These are phyloP conservation scores for Syzygium oleosum DNA, from an alignment of 345 rosid species.

Conservation along the genomic window DNA sequence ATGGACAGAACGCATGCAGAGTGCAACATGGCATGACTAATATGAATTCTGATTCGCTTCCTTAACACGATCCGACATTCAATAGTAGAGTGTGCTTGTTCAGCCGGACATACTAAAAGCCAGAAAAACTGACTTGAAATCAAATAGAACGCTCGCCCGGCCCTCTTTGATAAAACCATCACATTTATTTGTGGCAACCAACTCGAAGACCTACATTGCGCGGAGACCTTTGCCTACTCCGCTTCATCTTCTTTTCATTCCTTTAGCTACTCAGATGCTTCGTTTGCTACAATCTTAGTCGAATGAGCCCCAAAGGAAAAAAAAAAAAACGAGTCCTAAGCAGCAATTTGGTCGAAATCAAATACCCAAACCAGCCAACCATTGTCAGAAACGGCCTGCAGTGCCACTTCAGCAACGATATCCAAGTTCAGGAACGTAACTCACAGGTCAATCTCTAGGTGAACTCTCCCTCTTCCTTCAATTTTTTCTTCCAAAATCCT, in stretches of 20 bases:
- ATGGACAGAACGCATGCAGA: neutral
- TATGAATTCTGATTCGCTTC: neutral
- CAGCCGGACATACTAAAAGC: neutral
- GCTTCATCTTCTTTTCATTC: neutral
- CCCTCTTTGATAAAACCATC: neutral
- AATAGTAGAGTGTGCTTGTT: neutral
- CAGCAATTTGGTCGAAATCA: neutral
- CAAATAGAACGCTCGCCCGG: neutral
- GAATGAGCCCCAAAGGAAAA: neutral
- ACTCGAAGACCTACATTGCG: neutral
- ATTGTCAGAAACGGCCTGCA: neutral
- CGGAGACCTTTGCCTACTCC: neutral
- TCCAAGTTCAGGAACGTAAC: neutral
- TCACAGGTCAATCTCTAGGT: neutral
- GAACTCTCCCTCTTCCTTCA: neutral
- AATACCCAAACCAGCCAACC: neutral
- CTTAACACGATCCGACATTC: neutral
- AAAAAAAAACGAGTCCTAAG: neutral
- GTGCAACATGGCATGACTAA: neutral
- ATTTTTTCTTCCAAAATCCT: neutral
- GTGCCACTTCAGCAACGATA: neutral
- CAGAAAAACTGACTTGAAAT: neutral
- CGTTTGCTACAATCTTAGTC: neutral
- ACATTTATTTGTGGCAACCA: neutral
- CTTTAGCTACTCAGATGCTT: neutral